Base-by-base conservation (phyloP, 441 rosid genomes). In the Isatis lusitanica region DNA sequence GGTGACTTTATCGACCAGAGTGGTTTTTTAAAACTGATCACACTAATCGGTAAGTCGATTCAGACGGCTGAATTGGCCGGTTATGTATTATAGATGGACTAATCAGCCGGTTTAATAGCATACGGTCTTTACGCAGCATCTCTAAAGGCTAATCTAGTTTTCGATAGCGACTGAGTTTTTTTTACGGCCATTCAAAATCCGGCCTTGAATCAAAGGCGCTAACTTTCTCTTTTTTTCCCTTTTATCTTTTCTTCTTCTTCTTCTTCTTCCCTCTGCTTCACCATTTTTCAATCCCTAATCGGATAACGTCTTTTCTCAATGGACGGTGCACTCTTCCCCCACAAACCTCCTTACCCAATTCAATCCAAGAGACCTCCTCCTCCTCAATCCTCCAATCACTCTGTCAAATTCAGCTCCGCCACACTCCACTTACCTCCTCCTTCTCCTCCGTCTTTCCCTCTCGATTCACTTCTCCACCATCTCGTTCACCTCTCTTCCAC, bases 291-390 rank as follows among this genome's bases (percentile, higher is more conserved):
- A 33, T 17, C 11, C 46, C 9, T 18, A 28, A 24, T 74, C 61
- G 16, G 78, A 74, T 74, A 67, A 66, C 56, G 15, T 59, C 36
- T 2, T 24, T 24, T 11, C 13, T 39, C 72, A 63, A 93, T 93
- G 98, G 98, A 93, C 75, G 90, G 92, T n/a, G 40, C 79, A 24
- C 75, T 90, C 81, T 80, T 88, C 64, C 92, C 94, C 11, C 83
- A 66, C 77, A 83, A 82, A 73, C 98, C 97, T 9, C 68, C 80
- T 3, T 79, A 78, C 58, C 86, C 91, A 30, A 65, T 79, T 47
- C 90, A 87, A 17, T 15, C 75, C 9, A 85, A 74, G 21, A 65
- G 78, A 26, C 84, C 86, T 64, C 46, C 75, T 9, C 61, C 52
- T 7, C 35, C 84, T 0, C 80, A 47, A 8, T 73, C 87, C 24